Evolutionary conservation across 108 stramenopile species (phyloP), one percentile per base, ranked within the genome.

Genomic region (Discostella stelligeroides): DNA sequence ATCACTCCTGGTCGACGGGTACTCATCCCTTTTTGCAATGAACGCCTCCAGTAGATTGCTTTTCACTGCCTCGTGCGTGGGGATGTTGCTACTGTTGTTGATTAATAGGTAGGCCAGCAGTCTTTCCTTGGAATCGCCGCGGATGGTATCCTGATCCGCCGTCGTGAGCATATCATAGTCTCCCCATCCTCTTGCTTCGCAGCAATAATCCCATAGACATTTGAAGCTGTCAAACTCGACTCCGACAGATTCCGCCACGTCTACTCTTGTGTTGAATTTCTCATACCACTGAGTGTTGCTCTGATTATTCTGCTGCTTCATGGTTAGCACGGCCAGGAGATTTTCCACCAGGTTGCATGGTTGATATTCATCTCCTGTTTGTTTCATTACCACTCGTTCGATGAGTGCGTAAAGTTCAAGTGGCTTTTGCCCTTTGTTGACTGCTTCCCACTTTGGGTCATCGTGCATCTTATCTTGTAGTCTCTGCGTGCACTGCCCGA

Each of bases 181-280:
- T 18, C 38, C 38, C 60, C 60, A 60, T 37, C 6, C 4, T 5
- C 24, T 24, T 47, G 30, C 13, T 27, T 65, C 47, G 39, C 27
- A 40, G 24, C 63, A 65, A 47, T 65, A 65, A 24, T 65, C 46
- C 63, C 63, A 65, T 3, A 65, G 29, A 25, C 12, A 23, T 1
- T 6, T 29, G 46, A 65, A 65, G 0, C 7, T 17, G 46, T 65
- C 29, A 25, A 65, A 65, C 49, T 65, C 27, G 9, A 65, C 39
- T 1, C 55, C 55, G 5, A 34, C 34, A 5, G 60, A 60, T 11
- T 60, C 60, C 4, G 60, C 60, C 11, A 60, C 60, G 30, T 60
- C 60, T n/a, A 60, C 38, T 60, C 60, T 60, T 4, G 60, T 60
- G 39, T 11, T 39, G 17, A 60, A 40, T 11, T 25, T 37, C 38